Evolutionary conservation across 1,284 basidiomycete genomes (phyloP).

Genomic region (Veloporphyrellus conicus): DNA sequence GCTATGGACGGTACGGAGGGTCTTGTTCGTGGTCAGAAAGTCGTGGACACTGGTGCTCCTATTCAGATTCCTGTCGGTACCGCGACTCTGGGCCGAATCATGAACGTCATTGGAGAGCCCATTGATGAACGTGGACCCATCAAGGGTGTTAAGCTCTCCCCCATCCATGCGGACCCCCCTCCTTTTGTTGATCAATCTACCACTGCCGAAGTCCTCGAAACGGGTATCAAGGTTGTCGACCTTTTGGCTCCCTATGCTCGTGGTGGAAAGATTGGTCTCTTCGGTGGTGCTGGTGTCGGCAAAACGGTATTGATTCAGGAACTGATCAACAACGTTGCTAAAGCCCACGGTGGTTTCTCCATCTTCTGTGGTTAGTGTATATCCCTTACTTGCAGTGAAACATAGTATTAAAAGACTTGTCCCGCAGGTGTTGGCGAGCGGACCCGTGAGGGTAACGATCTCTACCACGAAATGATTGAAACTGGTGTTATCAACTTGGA

Average conservation of each 20-base stretch:
- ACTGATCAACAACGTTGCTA: conserved; percentile 99
- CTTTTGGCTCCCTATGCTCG: conserved; percentile 98
- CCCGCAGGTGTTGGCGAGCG: conserved; percentile 91
- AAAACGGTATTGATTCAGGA: conserved; percentile 99
- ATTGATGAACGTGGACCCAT: conserved; percentile 99
- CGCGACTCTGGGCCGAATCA: conserved; percentile 94
- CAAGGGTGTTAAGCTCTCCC: conserved; percentile 84
- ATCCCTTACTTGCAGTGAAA: background rate
- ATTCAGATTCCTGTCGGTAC: conserved; percentile 95
- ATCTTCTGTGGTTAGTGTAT: conserved; percentile 94
- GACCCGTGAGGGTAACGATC: conserved; percentile 99
- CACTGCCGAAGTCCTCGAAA: conserved; percentile 96
- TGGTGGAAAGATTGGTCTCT: conserved; percentile 99
- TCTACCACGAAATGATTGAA: conserved; percentile 99
- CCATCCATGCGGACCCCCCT: conserved; percentile 97
- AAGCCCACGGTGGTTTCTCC: conserved; percentile 99
- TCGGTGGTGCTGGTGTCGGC: conserved; percentile 99
- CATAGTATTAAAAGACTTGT: background rate
- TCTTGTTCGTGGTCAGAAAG: conserved; percentile 98
- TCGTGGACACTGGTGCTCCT: conserved; percentile 93
- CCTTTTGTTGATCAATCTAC: conserved; percentile 98
- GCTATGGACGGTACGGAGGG: conserved; percentile 99
- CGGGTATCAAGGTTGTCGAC: conserved; percentile 99
- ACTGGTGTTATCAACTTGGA: conserved; percentile 99
- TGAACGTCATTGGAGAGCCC: conserved; percentile 99